These are phyloP conservation scores for Echinosophora koreensis DNA, from an alignment of 306 rosid genomes.

Conservation along the genomic window DNA sequence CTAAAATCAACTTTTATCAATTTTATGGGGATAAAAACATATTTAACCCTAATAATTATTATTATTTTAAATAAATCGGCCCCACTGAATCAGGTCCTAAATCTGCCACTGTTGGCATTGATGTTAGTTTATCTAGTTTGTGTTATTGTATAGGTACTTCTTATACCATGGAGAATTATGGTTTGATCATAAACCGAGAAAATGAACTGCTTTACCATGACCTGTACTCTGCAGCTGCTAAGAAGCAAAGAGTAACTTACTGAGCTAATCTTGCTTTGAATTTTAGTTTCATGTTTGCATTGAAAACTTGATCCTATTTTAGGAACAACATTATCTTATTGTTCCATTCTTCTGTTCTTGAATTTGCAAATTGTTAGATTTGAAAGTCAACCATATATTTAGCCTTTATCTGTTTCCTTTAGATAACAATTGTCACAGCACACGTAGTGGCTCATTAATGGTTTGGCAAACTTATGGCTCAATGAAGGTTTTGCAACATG, in stretches of 20 bases:
- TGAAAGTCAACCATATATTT: neutral
- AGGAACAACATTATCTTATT: neutral
- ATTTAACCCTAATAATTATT: no score
- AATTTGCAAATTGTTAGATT: neutral
- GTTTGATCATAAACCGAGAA: conserved; percentile 67
- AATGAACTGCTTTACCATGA: conserved; percentile 61
- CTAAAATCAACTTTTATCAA: no score
- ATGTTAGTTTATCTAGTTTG: neutral
- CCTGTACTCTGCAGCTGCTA: conserved; percentile 53
- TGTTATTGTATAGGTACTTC: conserved; percentile 59
- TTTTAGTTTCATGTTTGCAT: neutral
- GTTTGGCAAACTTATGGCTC: conserved; percentile 86
- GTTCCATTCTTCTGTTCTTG: neutral
- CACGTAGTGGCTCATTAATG: conserved; percentile 82
- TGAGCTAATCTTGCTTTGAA: neutral
- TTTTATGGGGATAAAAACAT: no score
- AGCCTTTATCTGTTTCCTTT: conserved; percentile 26
- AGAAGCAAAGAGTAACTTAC: conserved; percentile 59
- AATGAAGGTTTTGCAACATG: conserved; percentile 79
- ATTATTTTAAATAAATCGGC: no score
- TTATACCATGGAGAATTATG: conserved; percentile 84
- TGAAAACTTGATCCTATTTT: neutral
- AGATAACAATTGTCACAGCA: conserved; percentile 60
- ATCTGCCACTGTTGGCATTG: no score
- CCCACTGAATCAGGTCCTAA: no score